Conservation (phyloP, 2,329 filamentous ascomycete species). For the Cercospora zeina region DNA sequence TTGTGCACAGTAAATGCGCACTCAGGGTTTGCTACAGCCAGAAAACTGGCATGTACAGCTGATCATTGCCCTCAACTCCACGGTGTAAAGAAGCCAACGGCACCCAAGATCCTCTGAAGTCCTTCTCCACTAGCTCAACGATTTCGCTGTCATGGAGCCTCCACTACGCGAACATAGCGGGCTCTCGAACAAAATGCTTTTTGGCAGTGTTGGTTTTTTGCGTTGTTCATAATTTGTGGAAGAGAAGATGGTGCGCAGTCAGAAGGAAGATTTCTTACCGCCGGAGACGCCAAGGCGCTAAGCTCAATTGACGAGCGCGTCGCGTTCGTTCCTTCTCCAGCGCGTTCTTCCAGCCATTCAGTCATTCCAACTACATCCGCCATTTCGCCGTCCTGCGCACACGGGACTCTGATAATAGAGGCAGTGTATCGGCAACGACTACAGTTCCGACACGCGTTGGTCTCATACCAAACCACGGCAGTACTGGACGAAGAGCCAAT, state of each 20-base stretch:
- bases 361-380: not conserved
- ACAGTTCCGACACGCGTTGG: not conserved
- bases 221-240: conserved; percentile 41
- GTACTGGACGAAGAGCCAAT: not conserved
- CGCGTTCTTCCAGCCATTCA: conserved; percentile 9
- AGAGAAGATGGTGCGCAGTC: conserved; percentile 17
- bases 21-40: not conserved
- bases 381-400: not conserved
- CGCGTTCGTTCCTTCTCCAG: conserved; percentile 8
- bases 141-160: conserved; percentile 46
- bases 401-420: not conserved
- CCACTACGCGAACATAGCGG: conserved; percentile 37
- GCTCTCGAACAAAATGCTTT: conserved; percentile 47
- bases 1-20: not conserved
- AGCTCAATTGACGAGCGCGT: conserved; percentile 5
- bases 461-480: not conserved
- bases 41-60: conserved; percentile 37
- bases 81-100: conserved; percentile 39
- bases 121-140: conserved; percentile 44
- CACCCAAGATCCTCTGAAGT: conserved; percentile 44
- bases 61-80: conserved; percentile 45
- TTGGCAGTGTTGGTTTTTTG: conserved; percentile 42
- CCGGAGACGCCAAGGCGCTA: conserved; percentile 10
- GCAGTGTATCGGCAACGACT: not conserved
- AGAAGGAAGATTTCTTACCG: conserved; percentile 18